Evolutionary conservation across 2,329 filamentous ascomycete species (phyloP).

Genomic region (Apiospora phragmitis): DNA sequence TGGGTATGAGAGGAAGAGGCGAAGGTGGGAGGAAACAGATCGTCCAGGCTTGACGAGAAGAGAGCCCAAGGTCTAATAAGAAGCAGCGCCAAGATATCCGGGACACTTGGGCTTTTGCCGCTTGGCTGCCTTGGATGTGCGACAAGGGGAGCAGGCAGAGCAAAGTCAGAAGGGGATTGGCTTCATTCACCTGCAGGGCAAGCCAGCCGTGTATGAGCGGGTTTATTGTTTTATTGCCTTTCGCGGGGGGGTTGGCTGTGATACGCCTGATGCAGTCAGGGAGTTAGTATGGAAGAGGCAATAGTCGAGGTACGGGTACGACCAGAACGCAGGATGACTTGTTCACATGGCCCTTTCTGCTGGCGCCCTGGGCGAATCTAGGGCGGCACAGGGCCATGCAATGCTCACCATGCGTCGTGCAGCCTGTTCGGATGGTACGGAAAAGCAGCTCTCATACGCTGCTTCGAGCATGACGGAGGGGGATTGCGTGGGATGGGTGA

Average conservation of each 20-base stretch:
- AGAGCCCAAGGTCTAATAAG: background rate
- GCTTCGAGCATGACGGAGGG: background rate
- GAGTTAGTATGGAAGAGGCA: constrained; percentile 1
- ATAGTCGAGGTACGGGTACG: background rate
- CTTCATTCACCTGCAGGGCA: constrained; percentile 1
- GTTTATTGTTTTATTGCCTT: background rate
- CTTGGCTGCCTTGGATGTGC: constrained; percentile 12
- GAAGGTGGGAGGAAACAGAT: background rate
- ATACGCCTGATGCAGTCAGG: background rate
- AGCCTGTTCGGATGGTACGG: background rate
- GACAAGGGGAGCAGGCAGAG: background rate
- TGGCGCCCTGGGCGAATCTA: background rate
- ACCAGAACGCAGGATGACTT: background rate
- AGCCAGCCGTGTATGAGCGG: background rate
- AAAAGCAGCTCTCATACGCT: background rate
- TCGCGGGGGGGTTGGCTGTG: background rate
- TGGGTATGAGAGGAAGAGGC: background rate
- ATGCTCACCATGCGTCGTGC: constrained; percentile 3
- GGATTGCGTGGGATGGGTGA: background rate
- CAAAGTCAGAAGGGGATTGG: constrained; percentile 11
- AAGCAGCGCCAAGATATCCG: background rate
- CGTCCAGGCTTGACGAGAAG: background rate
- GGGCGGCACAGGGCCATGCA: background rate
- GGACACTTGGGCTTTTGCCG: constrained; percentile 7
- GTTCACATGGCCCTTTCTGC: background rate